Percentiles rank a stretch among this genome's conserved stretches.
Conservation (phyloP, 106 monocot species). For the Hemerocallis citrina region DNA sequence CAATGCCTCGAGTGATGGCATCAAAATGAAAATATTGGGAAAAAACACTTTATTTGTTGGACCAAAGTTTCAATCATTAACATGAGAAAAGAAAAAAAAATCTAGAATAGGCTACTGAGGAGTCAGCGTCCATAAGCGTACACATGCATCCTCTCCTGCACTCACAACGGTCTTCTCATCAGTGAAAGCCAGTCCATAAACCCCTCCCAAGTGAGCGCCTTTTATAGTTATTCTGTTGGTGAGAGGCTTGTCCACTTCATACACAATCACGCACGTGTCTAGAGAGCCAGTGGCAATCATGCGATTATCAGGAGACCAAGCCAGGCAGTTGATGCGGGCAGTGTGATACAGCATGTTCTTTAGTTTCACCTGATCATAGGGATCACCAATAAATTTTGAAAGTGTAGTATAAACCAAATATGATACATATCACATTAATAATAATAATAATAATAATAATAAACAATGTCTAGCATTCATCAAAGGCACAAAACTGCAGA, state of each 20-base stretch:
- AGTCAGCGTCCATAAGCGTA: conserved; percentile 73
- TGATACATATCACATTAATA: background rate
- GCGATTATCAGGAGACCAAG: conserved; percentile 83
- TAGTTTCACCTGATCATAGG: conserved; percentile 57
- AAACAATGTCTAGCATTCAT: background rate
- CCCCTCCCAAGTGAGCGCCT: conserved; percentile 94
- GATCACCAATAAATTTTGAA: background rate
- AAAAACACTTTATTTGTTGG: background rate
- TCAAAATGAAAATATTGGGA: no score
- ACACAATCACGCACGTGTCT: conserved; percentile 80
- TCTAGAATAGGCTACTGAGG: conserved; percentile 8
- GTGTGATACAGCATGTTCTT: conserved; percentile 98
- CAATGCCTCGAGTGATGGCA: no score
- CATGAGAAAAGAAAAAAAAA: background rate
- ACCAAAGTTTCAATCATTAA: background rate
- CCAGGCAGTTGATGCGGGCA: conserved; percentile 89
- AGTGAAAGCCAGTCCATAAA: conserved; percentile 70
- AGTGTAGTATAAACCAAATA: background rate
- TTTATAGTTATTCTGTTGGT: conserved; percentile 71
- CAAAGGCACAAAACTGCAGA: background rate
- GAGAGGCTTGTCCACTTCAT: conserved; percentile 71
- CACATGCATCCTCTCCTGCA: conserved; percentile 84
- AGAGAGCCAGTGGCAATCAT: conserved; percentile 89
- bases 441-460: background rate
- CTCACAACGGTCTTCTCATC: conserved; percentile 65